Percentiles rank a stretch among this genome's conserved stretches.
Conservation (phyloP, 2,329 filamentous ascomycete genomes). For the Claviceps maximensis region DNA sequence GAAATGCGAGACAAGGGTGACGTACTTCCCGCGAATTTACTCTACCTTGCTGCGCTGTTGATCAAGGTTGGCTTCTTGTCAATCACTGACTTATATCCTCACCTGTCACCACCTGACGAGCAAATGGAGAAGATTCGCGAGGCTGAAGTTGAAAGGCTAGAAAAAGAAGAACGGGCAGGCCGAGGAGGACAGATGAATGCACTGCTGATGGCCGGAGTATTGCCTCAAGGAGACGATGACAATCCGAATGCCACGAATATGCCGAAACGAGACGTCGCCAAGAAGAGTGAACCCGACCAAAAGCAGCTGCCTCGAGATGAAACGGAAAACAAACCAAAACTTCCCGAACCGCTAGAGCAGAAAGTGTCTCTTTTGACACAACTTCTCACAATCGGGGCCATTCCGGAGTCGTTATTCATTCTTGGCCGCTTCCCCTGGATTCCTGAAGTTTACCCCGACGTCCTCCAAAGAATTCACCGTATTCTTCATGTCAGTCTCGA, state of each 20-base stretch:
- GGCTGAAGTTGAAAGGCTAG: conserved; percentile 60
- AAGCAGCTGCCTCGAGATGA: conserved; percentile 31
- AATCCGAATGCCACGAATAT: conserved; percentile 33
- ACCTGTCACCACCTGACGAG: conserved; percentile 76
- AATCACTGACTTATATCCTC: conserved; percentile 76
- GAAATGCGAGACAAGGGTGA: conserved; percentile 62
- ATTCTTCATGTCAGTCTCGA: conserved; percentile 71
- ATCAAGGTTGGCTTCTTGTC: conserved; percentile 98
- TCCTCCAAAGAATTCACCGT: conserved; percentile 69
- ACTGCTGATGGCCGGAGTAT: conserved; percentile 70
- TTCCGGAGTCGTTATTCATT: conserved; percentile 87
- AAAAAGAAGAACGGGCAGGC: conserved; percentile 60
- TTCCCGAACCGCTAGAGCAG: conserved; percentile 69
- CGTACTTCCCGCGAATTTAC: conserved; percentile 76
- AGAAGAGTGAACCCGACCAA: conserved; percentile 38
- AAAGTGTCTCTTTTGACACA: conserved; percentile 77
- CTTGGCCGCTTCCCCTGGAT: conserved; percentile 90
- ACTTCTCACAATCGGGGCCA: conserved; percentile 76
- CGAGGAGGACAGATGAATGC: conserved; percentile 69
- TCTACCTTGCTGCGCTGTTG: conserved; percentile 79
- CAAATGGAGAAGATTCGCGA: conserved; percentile 64
- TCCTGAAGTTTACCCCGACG: conserved; percentile 68
- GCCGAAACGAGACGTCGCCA: conserved; percentile 35
- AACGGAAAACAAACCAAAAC: conserved; percentile 34
- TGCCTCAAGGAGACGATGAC: conserved; percentile 59